phyloP scores from a whole-genome alignment of 179 eudicot species.

The Spergularia azorica region DNA sequence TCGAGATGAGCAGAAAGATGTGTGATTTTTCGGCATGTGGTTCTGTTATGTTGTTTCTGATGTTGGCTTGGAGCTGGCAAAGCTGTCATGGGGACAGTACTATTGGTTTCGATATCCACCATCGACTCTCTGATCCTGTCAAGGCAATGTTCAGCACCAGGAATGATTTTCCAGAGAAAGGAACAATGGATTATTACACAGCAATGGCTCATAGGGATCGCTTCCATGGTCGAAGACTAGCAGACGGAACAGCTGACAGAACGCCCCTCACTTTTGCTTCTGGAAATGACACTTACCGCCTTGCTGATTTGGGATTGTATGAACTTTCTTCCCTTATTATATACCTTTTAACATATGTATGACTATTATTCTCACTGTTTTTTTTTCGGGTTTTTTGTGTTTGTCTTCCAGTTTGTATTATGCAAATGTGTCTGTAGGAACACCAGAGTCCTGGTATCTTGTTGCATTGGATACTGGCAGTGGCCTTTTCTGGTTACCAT shows the following conservation, averaged over 20 bases:
- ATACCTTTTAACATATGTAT: too few species aligned
- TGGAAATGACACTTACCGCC: conserved; percentile 51
- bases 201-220: conserved; percentile 74
- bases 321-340: conserved; percentile 23
- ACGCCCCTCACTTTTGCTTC: conserved; percentile 46
- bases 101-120: conserved; percentile 65
- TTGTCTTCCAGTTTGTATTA: conserved; percentile 64
- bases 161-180: conserved; percentile 57
- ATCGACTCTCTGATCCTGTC: conserved; percentile 68
- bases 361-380: background rate
- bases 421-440: conserved; percentile 73
- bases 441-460: conserved; percentile 55
- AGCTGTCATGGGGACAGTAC: conserved; percentile 24
- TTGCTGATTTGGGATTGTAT: conserved; percentile 60
- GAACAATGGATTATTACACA: conserved; percentile 48
- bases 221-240: conserved; percentile 54
- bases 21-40: background rate
- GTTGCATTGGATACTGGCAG: conserved; percentile 93
- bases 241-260: conserved; percentile 25
- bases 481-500: conserved; percentile 77
- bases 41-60: conserved; percentile 14
- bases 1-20: conserved; percentile 5
- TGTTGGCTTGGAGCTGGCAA: conserved; percentile 19
- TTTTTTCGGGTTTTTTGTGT: background rate
- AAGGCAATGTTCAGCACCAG: conserved; percentile 36